Conservation (phyloP, 2,329 filamentous ascomycete species). For the Alternaria consortialis region DNA sequence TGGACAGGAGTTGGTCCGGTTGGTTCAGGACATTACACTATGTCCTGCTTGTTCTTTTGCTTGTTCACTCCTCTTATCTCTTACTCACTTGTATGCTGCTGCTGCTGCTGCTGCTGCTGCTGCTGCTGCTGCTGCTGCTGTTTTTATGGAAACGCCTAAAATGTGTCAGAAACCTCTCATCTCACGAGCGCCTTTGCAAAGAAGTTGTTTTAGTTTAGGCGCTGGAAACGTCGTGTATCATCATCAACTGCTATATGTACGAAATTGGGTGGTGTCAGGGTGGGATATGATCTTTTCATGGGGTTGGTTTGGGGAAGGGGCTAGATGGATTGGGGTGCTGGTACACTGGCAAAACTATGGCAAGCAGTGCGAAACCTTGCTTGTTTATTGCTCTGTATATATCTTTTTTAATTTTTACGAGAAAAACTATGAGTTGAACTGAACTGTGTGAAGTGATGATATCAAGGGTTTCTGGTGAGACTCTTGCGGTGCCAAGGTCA, state of each 20-base stretch:
- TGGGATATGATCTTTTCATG: constrained; percentile 7
- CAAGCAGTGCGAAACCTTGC: constrained; percentile 20
- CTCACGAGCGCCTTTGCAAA: constrained; percentile 31
- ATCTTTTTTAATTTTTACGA: constrained; percentile 29
- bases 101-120: background rate
- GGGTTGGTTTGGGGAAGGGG: constrained; percentile 3
- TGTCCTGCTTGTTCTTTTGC: constrained; percentile 13
- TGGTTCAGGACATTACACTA: constrained; percentile 14
- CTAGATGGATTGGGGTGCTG: constrained; percentile 30
- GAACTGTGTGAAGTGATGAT: constrained; percentile 2
- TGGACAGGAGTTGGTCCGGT: constrained; percentile 19
- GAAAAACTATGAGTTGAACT: background rate
- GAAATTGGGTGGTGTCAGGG: constrained; percentile 26
- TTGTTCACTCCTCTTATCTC: background rate
- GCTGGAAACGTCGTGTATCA: constrained; percentile 44
- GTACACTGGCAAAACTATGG: constrained; percentile 25
- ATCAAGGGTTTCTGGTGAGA: no score
- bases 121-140: background rate
- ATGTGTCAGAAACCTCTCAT: constrained; percentile 38
- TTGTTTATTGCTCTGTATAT: constrained; percentile 22
- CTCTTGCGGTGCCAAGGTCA: background rate
- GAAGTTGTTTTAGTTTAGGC: constrained; percentile 29
- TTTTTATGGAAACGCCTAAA: constrained; percentile 18
- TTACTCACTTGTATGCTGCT: no score
- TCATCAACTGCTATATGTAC: constrained; percentile 29